phyloP scores from a whole-genome alignment of 2,329 filamentous ascomycete species.

The Trichoderma gracile region DNA sequence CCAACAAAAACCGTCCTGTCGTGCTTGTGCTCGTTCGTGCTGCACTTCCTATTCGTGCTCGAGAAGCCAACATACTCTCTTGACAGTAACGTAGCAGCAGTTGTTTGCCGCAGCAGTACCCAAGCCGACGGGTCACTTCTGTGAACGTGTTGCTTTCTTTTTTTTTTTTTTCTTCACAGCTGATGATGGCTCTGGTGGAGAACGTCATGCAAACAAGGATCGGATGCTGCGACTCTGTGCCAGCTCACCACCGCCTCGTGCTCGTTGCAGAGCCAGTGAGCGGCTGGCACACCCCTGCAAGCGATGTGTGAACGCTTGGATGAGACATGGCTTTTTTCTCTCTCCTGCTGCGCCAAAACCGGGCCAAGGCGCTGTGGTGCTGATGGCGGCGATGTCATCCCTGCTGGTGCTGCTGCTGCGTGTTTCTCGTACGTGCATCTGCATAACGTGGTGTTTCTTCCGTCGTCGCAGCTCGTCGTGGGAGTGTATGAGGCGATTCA shows the following conservation, averaged over 20 bases:
- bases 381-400: constrained; percentile 14
- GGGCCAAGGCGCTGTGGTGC: background rate
- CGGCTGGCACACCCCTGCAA: constrained; percentile 17
- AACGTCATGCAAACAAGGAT: constrained; percentile 12
- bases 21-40: background rate
- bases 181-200: constrained; percentile 12
- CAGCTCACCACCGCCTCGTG: constrained; percentile 27
- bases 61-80: background rate
- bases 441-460: background rate
- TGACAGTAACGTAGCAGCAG: background rate
- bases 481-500: background rate
- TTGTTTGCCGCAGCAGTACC: background rate
- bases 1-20: background rate
- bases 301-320: constrained; percentile 19
- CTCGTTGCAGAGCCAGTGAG: constrained; percentile 22
- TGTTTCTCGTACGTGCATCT: background rate
- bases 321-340: background rate
- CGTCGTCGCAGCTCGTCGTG: no score
- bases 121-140: background rate
- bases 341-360: no score
- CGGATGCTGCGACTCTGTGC: constrained; percentile 16
- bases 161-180: constrained; percentile 1
- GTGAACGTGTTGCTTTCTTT: background rate
- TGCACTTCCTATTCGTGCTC: background rate
- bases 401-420: constrained; percentile 2